Evolutionary conservation across 1,284 basidiomycete species (phyloP).

Genomic region (Puccinia novopanici): DNA sequence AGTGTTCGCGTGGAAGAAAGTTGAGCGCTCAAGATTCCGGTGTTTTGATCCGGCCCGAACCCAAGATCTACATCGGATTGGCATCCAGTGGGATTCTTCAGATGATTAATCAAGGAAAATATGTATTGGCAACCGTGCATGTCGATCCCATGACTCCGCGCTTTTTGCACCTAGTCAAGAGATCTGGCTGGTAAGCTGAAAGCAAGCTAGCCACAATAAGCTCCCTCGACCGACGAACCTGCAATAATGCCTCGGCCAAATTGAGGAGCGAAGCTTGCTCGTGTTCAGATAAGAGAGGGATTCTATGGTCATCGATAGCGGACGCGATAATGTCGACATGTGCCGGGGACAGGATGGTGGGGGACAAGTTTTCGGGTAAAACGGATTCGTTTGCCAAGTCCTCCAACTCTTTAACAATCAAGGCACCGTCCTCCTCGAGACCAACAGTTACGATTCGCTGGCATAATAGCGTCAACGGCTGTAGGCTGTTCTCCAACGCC

Average conservation of each 20-base stretch:
- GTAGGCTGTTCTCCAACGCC: conserved; percentile 14
- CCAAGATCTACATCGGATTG: conserved; percentile 1
- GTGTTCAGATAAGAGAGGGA: conserved; percentile 27
- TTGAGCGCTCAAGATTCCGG: conserved; percentile 35
- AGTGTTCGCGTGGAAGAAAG: conserved; percentile 23
- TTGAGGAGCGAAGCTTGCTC: conserved; percentile 16
- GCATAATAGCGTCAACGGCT: conserved; percentile 15
- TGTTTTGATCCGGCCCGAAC: conserved; percentile 20
- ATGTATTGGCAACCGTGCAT: conserved; percentile 40
- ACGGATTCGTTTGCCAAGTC: neutral
- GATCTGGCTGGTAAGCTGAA: neutral
- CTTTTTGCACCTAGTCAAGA: conserved; percentile 25
- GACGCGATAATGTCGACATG: conserved; percentile 21
- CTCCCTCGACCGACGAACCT: conserved; percentile 18
- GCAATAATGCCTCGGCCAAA: conserved; percentile 18
- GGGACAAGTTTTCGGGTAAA: neutral
- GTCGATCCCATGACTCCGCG: conserved; percentile 34
- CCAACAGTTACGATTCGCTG: neutral
- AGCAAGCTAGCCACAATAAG: neutral
- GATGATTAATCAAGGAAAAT: conserved; percentile 30
- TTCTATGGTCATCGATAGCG: neutral
- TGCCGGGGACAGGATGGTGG: conserved; percentile 17
- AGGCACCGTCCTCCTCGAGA: neutral
- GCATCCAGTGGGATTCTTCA: neutral
- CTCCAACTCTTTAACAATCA: conserved; percentile 3